Evolutionary conservation across 371 early-diverging fungal genomes (phyloP).

Genomic region (Mortierella sp.): DNA sequence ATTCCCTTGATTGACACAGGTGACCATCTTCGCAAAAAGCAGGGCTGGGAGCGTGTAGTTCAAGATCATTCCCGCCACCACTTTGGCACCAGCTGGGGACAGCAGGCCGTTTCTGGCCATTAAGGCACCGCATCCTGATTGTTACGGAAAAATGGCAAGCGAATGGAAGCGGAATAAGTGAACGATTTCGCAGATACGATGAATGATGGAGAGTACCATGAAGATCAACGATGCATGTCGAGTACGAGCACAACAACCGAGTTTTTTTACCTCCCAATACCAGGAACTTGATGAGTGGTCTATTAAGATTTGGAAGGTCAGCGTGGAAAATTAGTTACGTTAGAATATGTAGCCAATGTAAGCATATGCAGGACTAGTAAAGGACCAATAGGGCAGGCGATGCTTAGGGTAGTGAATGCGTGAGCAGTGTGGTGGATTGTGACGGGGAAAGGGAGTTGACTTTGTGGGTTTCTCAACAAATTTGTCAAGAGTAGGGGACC

Average conservation of each 20-base stretch:
- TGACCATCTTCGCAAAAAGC: slow-evolving; percentile 51
- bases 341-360: too few relatives aligned
- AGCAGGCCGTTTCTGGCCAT: slow-evolving; percentile 53
- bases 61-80: slow-evolving; percentile 42
- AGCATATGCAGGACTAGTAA: too few relatives aligned
- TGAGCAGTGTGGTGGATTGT: too few relatives aligned
- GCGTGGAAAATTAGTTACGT: too few relatives aligned
- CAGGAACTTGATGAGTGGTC: slow-evolving; percentile 52
- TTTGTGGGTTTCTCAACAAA: too few relatives aligned
- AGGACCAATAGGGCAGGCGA: too few relatives aligned
- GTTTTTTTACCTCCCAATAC: slow-evolving; percentile 38
- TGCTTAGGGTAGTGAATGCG: too few relatives aligned
- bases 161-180: not conserved
- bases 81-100: slow-evolving; percentile 46
- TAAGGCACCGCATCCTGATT: slow-evolving; percentile 49
- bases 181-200: too few relatives aligned
- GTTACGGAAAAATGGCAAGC: not conserved
- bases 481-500: too few relatives aligned
- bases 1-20: slow-evolving; percentile 37
- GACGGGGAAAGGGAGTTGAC: too few relatives aligned
- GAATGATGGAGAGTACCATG: too few relatives aligned
- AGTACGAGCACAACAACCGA: not conserved
- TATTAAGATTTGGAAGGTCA: slow-evolving; percentile 2
- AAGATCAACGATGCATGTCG: too few relatives aligned
- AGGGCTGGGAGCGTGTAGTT: slow-evolving; percentile 52